phyloP scores from a whole-genome alignment of 1,139 yeast species.

The Suhomyces bokatorum region DNA sequence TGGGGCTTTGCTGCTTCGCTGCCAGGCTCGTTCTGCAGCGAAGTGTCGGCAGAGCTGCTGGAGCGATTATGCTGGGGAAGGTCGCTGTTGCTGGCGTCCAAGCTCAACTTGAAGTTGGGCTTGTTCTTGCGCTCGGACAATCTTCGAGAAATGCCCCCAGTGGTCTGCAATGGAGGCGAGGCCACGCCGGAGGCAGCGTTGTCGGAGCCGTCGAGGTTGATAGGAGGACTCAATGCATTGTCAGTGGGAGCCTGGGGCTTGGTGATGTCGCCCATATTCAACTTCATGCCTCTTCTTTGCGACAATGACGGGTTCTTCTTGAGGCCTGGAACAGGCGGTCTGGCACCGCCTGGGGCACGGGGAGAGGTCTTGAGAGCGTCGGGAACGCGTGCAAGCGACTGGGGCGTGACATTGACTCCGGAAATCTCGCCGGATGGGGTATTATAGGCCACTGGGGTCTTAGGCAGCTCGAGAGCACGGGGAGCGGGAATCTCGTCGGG shows the following conservation, averaged over 20 bases:
- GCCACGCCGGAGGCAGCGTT: neutral
- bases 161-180: constrained; percentile 22
- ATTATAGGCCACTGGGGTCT: neutral
- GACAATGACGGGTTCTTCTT: constrained; percentile 53
- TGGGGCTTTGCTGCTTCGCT: constrained; percentile 21
- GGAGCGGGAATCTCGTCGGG: constrained; percentile 20
- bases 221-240: constrained; percentile 10
- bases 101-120: constrained; percentile 42
- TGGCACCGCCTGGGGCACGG: neutral
- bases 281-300: constrained; percentile 59
- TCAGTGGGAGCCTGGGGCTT: constrained; percentile 1
- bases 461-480: neutral
- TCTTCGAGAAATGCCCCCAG: constrained; percentile 39
- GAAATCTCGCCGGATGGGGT: constrained; percentile 1
- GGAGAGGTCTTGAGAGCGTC: constrained; percentile 4
- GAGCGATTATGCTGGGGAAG: constrained; percentile 14
- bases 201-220: neutral
- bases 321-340: constrained; percentile 10
- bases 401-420: constrained; percentile 16
- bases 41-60: constrained; percentile 1
- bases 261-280: constrained; percentile 39
- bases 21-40: neutral
- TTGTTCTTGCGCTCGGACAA: constrained; percentile 40
- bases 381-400: constrained; percentile 24
- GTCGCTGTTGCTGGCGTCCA: constrained; percentile 21